Base-by-base conservation (phyloP, 2,329 filamentous ascomycete genomes). In the Gnomoniopsis smithogilvyi region DNA sequence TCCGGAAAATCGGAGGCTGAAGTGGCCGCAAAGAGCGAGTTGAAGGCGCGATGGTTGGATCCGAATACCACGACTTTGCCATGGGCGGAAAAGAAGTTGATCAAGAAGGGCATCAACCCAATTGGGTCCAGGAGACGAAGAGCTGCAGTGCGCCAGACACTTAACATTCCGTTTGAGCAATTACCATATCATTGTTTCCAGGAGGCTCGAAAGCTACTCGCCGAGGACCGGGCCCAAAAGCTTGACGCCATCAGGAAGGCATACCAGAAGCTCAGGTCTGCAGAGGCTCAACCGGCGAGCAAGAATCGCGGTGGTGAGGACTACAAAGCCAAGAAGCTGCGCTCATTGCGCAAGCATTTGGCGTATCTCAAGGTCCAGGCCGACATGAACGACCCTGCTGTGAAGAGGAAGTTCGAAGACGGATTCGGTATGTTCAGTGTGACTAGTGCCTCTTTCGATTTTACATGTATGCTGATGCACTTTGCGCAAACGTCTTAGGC, bases 161-260 rank as follows among this genome's bases (percentile, higher is more conserved):
- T 81, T 63, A 83, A 88, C 67, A 78, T 96, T 52, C 92, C 93
- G 26, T 97, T 99, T 71, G 92, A 96, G 78, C 90, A 94, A 71
- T 79, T 99, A 65, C 95, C 95, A 19, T 99, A 96, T 77, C 94
- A 98, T 81, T 95, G 91, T 75, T 99, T 98, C 78, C 95, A 99
- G 76, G 93, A 97, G 77, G 95, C 95, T 45, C 86, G 93, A 63
- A 91, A 92, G 72, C 76, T 98, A 51, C 79, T 99, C 58, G 81
- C 86, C 55, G 85, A 84, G 56, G 95, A 99, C 72, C 85, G 94
- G 45, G 79, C 87, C 64, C 84, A 94, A 75, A 98, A 96, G 78
- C 68, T 98, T 53, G 77, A 81, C 62, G 79, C 87, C 68, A 94
- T 99, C 59, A 77, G 84, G 53, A 79, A 74, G 30, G 86, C 91